phyloP scores from a whole-genome alignment of 305 asterid species.

The Rubia balearica region DNA sequence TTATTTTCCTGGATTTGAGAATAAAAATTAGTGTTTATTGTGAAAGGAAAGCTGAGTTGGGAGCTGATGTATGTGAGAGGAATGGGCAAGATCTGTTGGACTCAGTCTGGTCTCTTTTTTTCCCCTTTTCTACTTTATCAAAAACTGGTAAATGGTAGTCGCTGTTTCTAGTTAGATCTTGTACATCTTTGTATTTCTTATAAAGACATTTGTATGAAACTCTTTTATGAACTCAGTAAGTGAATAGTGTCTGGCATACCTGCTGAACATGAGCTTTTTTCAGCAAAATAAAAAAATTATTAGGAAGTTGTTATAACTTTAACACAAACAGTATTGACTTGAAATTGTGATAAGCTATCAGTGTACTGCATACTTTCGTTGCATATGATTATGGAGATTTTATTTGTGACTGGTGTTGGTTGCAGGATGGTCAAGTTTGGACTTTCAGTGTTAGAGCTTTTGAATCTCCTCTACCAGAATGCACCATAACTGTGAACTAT shows the following conservation, averaged over 20 bases:
- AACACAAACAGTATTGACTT: background rate
- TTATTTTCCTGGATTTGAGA: background rate
- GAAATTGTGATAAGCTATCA: constrained; percentile 3
- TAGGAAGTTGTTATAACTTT: constrained; percentile 1
- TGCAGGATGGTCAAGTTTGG: constrained; percentile 98
- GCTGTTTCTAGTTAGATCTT: background rate
- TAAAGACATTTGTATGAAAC: background rate
- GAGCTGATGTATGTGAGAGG: background rate
- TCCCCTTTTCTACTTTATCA: background rate
- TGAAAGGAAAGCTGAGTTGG: constrained; percentile 1
- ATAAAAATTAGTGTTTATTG: background rate
- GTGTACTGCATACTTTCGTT: background rate
- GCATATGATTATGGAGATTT: background rate
- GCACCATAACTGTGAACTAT: constrained; percentile 75
- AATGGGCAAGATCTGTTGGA: background rate
- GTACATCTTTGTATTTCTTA: background rate
- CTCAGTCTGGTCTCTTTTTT: background rate
- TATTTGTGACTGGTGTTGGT: constrained; percentile 6
- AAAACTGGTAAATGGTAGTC: background rate
- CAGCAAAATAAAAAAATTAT: background rate
- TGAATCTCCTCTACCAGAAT: constrained; percentile 66
- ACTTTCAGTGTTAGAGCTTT: constrained; percentile 90
- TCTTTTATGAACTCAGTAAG: background rate
- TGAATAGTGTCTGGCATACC: background rate
- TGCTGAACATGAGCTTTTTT: background rate